Percentiles rank a stretch among this genome's conserved stretches.
Evolutionary conservation across 768 basidiomycete genomes (phyloP).

Genomic region (Suillus discolor): DNA sequence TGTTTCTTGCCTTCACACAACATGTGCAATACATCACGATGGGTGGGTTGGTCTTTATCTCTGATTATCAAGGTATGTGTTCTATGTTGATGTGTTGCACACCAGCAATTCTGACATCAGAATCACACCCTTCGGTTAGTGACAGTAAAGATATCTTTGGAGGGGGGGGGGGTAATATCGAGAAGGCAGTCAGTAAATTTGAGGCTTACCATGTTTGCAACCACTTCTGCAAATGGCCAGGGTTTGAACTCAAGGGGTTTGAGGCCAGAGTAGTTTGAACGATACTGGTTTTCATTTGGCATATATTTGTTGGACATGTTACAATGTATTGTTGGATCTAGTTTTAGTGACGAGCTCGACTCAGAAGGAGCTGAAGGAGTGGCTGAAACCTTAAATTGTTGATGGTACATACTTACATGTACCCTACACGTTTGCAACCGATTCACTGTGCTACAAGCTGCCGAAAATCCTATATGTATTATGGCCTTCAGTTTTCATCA

Average conservation of each 20-base stretch:
- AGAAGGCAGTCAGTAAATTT: background rate
- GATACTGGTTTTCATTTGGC: background rate
- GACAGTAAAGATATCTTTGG: no score
- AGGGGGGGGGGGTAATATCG: no score
- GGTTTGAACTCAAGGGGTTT: background rate
- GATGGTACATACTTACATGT: no score
- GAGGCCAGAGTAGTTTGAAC: background rate
- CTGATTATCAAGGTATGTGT: conserved; percentile 25
- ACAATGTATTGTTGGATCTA: no score
- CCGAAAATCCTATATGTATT: no score
- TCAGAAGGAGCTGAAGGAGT: no score
- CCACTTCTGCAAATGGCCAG: conserved; percentile 7
- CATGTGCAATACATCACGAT: conserved; percentile 29
- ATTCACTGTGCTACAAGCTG: no score
- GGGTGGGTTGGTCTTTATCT: conserved; percentile 25
- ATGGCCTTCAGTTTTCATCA: no score
- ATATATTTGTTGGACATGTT: background rate
- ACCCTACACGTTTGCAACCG: no score
- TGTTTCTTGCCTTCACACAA: conserved; percentile 27
- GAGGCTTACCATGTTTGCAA: conserved; percentile 6
- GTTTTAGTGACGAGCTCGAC: no score
- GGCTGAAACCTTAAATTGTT: no score
- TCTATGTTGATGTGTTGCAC: fast-evolving
- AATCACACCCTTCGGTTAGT: background rate
- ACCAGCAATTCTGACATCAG: background rate